phyloP scores from a whole-genome alignment of 2,329 filamentous ascomycete genomes.

The Ceratocystis cubensis region DNA sequence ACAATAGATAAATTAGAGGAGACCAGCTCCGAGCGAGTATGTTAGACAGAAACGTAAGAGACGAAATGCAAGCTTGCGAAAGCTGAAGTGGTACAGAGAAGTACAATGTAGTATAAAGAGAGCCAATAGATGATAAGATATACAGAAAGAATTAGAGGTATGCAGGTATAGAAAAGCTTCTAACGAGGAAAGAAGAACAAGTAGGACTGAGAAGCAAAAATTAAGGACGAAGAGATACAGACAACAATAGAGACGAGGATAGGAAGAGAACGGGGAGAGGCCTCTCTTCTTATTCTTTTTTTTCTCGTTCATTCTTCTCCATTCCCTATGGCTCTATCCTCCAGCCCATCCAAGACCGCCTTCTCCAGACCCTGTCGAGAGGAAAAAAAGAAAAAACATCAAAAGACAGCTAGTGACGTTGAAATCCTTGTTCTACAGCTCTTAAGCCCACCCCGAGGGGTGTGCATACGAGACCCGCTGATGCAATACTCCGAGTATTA shows the following conservation, averaged over 20 bases:
- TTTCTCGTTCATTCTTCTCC: neutral
- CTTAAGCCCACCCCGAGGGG: neutral
- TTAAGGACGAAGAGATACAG: neutral
- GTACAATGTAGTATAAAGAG: neutral
- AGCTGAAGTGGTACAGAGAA: too few relatives aligned
- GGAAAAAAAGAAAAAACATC: slow-evolving; percentile 1
- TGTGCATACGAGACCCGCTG: neutral
- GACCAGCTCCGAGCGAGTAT: slow-evolving; percentile 10
- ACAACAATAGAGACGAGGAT: neutral
- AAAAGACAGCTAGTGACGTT: slow-evolving; percentile 5
- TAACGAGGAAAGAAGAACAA: neutral
- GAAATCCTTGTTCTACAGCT: neutral
- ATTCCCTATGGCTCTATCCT: too few relatives aligned
- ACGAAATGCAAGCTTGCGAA: neutral
- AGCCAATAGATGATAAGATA: neutral
- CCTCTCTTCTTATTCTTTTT: slow-evolving; percentile 7
- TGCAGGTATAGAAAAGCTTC: neutral
- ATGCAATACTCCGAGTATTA: neutral
- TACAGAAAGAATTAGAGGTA: neutral
- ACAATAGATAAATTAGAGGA: neutral
- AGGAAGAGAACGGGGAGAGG: neutral
- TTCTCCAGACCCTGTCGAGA: neutral
- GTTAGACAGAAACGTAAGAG: neutral
- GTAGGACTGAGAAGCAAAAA: neutral
- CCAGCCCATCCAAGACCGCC: neutral